Conservation (phyloP, 164 flowering plant genomes). For the Liriodendron chinense region DNA sequence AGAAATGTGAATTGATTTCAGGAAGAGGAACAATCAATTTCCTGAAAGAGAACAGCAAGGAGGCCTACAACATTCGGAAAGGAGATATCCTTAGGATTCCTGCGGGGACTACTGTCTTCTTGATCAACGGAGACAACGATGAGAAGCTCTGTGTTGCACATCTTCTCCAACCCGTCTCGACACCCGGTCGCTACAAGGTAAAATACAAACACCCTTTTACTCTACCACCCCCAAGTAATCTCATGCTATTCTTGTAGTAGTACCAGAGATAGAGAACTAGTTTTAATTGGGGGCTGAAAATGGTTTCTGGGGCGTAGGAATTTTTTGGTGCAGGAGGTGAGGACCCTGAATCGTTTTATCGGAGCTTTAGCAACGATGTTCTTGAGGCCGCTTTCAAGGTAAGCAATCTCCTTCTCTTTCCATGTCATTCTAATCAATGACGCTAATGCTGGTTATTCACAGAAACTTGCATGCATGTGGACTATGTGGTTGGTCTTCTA, state of each 20-base stretch:
- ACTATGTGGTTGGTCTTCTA: no score
- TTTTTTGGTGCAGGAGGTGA: conserved; percentile 49
- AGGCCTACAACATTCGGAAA: conserved; percentile 11
- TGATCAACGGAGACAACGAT: conserved; percentile 14
- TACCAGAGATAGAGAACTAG: neutral
- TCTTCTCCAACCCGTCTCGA: conserved; percentile 11
- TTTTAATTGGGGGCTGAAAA: neutral
- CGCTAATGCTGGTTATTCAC: no score
- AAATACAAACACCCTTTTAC: no score
- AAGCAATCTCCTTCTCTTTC: neutral
- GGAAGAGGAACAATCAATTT: conserved; percentile 18
- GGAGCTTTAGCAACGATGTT: conserved; percentile 52
- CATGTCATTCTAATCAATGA: no score
- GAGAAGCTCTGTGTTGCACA: conserved; percentile 17
- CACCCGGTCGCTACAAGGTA: conserved; percentile 19
- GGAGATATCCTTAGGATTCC: conserved; percentile 23
- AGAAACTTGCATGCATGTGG: no score
- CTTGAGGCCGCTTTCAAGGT: conserved; percentile 69
- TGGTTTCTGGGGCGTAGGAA: neutral
- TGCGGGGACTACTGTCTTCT: conserved; percentile 15
- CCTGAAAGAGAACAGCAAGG: conserved; percentile 10
- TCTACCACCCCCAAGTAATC: no score
- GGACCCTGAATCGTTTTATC: conserved; percentile 51
- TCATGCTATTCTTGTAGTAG: no score
- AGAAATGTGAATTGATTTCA: neutral